These are phyloP conservation scores for Striga asiatica DNA, from an alignment of 257 asterid genomes.

Conservation along the genomic window DNA sequence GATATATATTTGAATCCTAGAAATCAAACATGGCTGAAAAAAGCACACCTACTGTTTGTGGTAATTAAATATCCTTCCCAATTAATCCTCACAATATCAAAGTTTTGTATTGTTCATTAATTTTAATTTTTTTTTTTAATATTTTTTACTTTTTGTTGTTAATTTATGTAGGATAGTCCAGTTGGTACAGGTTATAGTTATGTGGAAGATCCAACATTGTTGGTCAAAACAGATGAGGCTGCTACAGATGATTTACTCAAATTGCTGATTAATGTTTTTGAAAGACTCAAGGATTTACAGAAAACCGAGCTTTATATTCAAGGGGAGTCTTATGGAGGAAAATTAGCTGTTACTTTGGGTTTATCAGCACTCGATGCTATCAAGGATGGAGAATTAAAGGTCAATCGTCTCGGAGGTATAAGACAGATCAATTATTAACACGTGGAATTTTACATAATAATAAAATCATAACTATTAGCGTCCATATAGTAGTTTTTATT, in stretches of 20 bases:
- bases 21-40: slow-evolving; percentile 62
- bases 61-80: slow-evolving; percentile 16
- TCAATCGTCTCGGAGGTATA: slow-evolving; percentile 85
- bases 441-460: too few species aligned
- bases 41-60: slow-evolving; percentile 75
- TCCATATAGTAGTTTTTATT: too few species aligned
- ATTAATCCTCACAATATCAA: too few species aligned
- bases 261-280: slow-evolving; percentile 52
- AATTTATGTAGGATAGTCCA: slow-evolving; percentile 58
- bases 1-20: slow-evolving; percentile 54
- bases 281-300: slow-evolving; percentile 46
- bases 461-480: too few species aligned
- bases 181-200: slow-evolving; percentile 90
- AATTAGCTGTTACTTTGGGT: slow-evolving; percentile 84
- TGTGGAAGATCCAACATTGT: slow-evolving; percentile 59
- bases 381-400: slow-evolving; percentile 52
- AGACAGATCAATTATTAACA: slow-evolving; percentile 24
- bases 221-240: slow-evolving; percentile 72
- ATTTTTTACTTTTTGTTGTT: too few species aligned
- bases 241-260: slow-evolving; percentile 50
- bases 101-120: too few species aligned
- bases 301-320: slow-evolving; percentile 71
- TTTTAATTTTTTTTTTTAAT: too few species aligned
- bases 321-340: slow-evolving; percentile 96
- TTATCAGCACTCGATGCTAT: slow-evolving; percentile 66